Percentiles rank a stretch among this genome's conserved stretches.
Evolutionary conservation across 257 asterid species (phyloP).

Genomic region (Salvia hispanica): DNA sequence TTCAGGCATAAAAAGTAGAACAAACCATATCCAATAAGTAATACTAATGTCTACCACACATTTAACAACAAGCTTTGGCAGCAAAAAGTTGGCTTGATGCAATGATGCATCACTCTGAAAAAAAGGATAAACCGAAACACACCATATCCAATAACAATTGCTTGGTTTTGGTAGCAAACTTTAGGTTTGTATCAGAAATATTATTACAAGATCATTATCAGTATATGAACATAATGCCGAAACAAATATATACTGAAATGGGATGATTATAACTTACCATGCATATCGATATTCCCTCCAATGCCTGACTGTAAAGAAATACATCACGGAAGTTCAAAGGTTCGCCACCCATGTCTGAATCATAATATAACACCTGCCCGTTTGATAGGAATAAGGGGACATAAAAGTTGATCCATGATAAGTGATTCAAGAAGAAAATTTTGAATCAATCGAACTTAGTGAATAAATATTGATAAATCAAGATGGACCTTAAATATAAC

Average conservation of each 20-base stretch:
- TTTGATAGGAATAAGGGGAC: slow-evolving; percentile 29
- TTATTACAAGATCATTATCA: slow-evolving; percentile 19
- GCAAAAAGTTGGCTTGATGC: not conserved
- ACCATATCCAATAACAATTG: too few species aligned
- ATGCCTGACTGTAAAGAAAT: slow-evolving; percentile 92
- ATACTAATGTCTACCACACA: not conserved
- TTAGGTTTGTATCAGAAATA: not conserved
- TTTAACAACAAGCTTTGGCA: slow-evolving; percentile 10
- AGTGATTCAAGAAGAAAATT: slow-evolving; percentile 1
- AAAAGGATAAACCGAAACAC: not conserved
- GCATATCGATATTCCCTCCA: slow-evolving; percentile 91
- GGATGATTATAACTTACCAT: slow-evolving; percentile 59
- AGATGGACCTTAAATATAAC: not conserved
- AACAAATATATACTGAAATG: slow-evolving; percentile 3
- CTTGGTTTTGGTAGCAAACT: slow-evolving; percentile 1
- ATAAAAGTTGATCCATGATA: slow-evolving; percentile 25
- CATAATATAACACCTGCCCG: slow-evolving; percentile 80
- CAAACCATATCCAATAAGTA: slow-evolving; percentile 17
- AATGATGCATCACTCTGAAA: slow-evolving; percentile 12
- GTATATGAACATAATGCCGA: slow-evolving; percentile 18
- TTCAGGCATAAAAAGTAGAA: slow-evolving; percentile 17
- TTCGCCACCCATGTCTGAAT: slow-evolving; percentile 74
- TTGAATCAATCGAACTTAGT: slow-evolving; percentile 12
- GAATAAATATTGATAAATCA: slow-evolving; percentile 9
- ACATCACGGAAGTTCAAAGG: slow-evolving; percentile 84